phyloP scores from a whole-genome alignment of 2,329 filamentous ascomycete genomes.

The Hypoxylon sp. region DNA sequence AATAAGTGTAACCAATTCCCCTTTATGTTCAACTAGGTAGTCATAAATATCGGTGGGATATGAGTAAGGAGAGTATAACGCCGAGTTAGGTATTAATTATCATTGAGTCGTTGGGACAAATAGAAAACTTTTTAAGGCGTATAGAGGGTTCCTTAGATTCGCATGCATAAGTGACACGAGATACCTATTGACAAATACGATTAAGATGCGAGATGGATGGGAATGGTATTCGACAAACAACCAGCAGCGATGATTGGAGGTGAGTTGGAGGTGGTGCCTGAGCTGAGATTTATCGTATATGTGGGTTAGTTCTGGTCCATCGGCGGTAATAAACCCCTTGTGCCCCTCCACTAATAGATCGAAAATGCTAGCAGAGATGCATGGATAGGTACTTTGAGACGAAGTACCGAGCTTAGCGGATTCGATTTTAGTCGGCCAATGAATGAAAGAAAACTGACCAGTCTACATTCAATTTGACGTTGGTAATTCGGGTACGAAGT shows the following conservation, averaged over 20 bases:
- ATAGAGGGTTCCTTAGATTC: constrained; percentile 6
- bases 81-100: constrained; percentile 1
- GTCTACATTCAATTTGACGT: too few relatives aligned
- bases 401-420: constrained; percentile 19
- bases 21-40: too few relatives aligned
- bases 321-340: constrained; percentile 23
- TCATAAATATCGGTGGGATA: too few relatives aligned
- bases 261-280: constrained; percentile 26
- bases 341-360: constrained; percentile 9
- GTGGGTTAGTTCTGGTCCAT: constrained; percentile 8
- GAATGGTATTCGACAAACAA: constrained; percentile 5
- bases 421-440: constrained; percentile 18
- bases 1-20: too few relatives aligned
- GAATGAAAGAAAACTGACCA: too few relatives aligned
- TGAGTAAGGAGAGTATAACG: too few relatives aligned
- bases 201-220: constrained; percentile 3
- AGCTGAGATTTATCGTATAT: constrained; percentile 17
- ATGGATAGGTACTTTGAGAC: constrained; percentile 13
- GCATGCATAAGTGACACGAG: constrained; percentile 10
- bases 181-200: constrained; percentile 8
- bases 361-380: too few relatives aligned
- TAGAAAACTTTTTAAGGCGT: not conserved
- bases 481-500: too few relatives aligned
- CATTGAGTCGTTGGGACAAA: not conserved
- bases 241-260: constrained; percentile 2